Conservation (phyloP, 352 stramenopile species). For the Pythium aristosporum region DNA sequence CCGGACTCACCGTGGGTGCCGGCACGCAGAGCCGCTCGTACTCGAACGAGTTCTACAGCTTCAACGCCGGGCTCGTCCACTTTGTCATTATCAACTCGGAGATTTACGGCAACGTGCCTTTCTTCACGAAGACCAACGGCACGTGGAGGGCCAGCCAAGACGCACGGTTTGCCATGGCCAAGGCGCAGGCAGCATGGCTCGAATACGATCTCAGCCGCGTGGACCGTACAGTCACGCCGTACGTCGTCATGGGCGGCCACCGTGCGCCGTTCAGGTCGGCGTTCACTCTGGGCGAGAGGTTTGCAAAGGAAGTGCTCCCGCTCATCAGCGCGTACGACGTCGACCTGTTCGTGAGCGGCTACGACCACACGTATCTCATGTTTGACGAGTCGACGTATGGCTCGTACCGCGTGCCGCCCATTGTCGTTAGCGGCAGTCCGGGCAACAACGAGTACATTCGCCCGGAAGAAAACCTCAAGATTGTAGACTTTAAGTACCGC, state of each 20-base stretch:
- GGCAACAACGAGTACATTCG: conserved; percentile 83
- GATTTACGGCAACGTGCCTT: conserved; percentile 70
- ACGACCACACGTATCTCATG: conserved; percentile 73
- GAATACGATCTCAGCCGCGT: conserved; percentile 71
- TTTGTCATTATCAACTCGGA: conserved; percentile 83
- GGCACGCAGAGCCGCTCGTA: conserved; percentile 55
- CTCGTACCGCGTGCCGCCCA: conserved; percentile 53
- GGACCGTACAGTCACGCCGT: conserved; percentile 56
- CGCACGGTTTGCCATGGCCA: conserved; percentile 31
- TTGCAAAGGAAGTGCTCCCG: conserved; percentile 63
- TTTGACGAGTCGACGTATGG: conserved; percentile 56
- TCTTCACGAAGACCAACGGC: conserved; percentile 41
- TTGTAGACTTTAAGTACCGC: conserved; percentile 56
- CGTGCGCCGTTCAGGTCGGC: conserved; percentile 74
- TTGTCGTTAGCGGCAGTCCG: conserved; percentile 70
- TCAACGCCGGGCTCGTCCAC: conserved; percentile 57
- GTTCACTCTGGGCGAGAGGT: conserved; percentile 50
- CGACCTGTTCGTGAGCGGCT: conserved; percentile 64
- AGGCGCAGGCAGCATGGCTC: conserved; percentile 54
- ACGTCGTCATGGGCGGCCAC: conserved; percentile 72
- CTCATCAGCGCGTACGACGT: conserved; percentile 75
- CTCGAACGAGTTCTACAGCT: conserved; percentile 80
- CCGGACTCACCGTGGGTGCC: conserved; percentile 47
- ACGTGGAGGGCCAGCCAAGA: conserved; percentile 50
- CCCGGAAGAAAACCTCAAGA: conserved; percentile 39